Evolutionary conservation across 441 rosid genomes (phyloP).

Genomic region (Populus hybrid): DNA sequence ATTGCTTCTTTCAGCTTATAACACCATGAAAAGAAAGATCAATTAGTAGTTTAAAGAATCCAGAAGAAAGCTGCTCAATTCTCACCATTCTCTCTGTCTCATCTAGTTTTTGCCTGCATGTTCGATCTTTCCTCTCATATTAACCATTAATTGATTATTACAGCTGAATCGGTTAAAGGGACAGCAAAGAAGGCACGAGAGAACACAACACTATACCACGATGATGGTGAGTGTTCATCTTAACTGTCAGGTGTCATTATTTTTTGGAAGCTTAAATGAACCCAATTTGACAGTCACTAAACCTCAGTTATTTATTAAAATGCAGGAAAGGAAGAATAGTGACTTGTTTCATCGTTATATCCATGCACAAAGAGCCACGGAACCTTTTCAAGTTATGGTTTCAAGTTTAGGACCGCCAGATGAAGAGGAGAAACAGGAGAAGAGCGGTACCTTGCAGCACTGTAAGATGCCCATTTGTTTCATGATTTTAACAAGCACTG

Average conservation of each 20-base stretch:
- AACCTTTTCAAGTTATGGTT: not conserved
- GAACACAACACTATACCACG: conserved; percentile 15
- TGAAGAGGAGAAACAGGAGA: no score
- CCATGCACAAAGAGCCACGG: not conserved
- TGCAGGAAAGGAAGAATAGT: conserved; percentile 47
- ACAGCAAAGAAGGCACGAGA: conserved; percentile 43
- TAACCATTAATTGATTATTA: conserved; percentile 12
- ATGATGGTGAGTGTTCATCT: conserved; percentile 34
- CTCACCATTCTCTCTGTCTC: not conserved
- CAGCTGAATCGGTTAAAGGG: conserved; percentile 59
- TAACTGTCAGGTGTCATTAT: not conserved
- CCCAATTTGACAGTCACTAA: not conserved
- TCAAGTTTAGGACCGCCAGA: not conserved
- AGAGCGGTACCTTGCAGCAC: no score
- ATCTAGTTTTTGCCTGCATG: not conserved
- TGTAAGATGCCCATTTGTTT: no score
- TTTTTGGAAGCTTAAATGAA: not conserved
- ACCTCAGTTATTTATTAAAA: conserved; percentile 4
- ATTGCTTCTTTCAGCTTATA: not conserved
- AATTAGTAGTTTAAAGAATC: not conserved
- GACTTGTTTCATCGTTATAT: not conserved
- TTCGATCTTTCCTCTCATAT: not conserved
- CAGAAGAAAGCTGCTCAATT: not conserved
- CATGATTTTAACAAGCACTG: no score
- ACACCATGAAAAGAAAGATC: not conserved